These are phyloP conservation scores for Setomelanomma holmii DNA, from an alignment of 2,329 filamentous ascomycete genomes.

Conservation along the genomic window DNA sequence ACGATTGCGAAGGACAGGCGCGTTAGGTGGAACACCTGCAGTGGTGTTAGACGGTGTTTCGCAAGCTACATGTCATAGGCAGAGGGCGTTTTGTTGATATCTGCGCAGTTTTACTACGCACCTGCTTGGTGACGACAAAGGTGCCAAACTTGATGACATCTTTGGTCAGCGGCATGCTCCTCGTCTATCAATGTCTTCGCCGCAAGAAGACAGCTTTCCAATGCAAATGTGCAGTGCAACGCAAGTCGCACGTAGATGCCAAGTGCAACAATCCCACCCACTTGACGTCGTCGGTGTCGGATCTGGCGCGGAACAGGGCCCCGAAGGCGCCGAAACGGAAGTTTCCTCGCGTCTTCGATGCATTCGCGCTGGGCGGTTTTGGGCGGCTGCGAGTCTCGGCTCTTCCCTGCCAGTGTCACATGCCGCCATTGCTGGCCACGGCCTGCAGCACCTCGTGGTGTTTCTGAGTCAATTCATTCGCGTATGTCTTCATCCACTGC, in stretches of 20 bases:
- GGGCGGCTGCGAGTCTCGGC: slow-evolving; percentile 9
- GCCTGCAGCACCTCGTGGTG: slow-evolving; percentile 20
- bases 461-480: slow-evolving; percentile 24
- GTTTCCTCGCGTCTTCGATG: slow-evolving; percentile 17
- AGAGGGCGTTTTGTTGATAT: background rate
- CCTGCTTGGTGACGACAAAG: slow-evolving; percentile 55
- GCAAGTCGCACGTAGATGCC: background rate
- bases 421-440: slow-evolving; percentile 11
- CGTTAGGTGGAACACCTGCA: slow-evolving; percentile 85
- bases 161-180: slow-evolving; percentile 48
- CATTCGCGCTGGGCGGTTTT: slow-evolving; percentile 5
- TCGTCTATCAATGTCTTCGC: slow-evolving; percentile 2
- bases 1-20: slow-evolving; percentile 84
- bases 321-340: slow-evolving; percentile 19
- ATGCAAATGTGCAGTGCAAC: background rate
- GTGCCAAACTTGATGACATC: slow-evolving; percentile 52
- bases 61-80: background rate
- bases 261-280: background rate
- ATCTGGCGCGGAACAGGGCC: slow-evolving; percentile 1
- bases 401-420: slow-evolving; percentile 18
- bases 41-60: background rate
- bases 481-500: slow-evolving; percentile 15
- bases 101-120: slow-evolving; percentile 28
- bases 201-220: background rate
- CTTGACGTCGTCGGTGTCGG: background rate